Percentiles rank a stretch among this genome's conserved stretches.
phyloP scores from a whole-genome alignment of 78 protist species.

The Dictyostelium firmibasis region DNA sequence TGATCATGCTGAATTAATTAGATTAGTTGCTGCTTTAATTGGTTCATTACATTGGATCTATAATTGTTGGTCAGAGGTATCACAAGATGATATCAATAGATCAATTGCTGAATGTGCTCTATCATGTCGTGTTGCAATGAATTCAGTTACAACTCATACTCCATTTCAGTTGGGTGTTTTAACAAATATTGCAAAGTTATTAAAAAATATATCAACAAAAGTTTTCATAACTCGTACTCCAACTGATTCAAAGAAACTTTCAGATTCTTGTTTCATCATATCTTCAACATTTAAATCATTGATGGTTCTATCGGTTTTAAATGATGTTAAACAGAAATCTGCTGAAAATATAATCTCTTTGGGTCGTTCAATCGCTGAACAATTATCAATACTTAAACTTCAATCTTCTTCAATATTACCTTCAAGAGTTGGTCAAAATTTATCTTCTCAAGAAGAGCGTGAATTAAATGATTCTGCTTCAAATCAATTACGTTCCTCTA shows the following conservation, averaged over 20 bases:
- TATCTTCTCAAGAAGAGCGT: background rate
- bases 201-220: background rate
- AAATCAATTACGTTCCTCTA: slow-evolving; percentile 15
- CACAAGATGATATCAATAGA: slow-evolving; percentile 34
- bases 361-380: slow-evolving; percentile 49
- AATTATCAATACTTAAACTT: background rate
- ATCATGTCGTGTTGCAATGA: slow-evolving; percentile 37
- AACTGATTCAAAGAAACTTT: background rate
- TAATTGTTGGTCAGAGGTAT: slow-evolving; percentile 42
- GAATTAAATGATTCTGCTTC: slow-evolving; percentile 32
- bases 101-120: slow-evolving; percentile 63
- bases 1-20: slow-evolving; percentile 29
- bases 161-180: slow-evolving; percentile 16
- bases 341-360: slow-evolving; percentile 40
- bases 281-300: slow-evolving; percentile 56
- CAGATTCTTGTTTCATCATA: slow-evolving; percentile 10
- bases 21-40: slow-evolving; percentile 45
- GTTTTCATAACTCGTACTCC: slow-evolving; percentile 31
- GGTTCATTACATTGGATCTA: slow-evolving; percentile 61
- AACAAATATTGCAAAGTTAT: slow-evolving; percentile 16
- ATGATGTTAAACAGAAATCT: background rate
- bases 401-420: background rate
- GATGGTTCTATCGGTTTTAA: slow-evolving; percentile 7
- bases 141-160: slow-evolving; percentile 19
- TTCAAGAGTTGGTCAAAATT: background rate